Evolutionary conservation across 2,329 filamentous ascomycete genomes (phyloP).

Genomic region (Setomelanomma holmii): DNA sequence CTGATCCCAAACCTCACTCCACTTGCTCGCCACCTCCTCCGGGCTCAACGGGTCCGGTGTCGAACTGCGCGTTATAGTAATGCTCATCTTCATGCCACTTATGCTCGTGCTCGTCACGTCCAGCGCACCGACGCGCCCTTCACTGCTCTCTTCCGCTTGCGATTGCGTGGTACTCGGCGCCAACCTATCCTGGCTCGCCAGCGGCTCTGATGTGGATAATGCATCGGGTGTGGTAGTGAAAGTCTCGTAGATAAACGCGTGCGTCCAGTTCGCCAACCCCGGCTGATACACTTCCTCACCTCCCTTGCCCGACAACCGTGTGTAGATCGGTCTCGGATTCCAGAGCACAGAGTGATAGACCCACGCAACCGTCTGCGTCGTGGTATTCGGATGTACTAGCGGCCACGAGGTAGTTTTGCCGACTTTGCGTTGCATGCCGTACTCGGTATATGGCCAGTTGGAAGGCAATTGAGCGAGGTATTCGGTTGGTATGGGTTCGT

Average conservation of each 20-base stretch:
- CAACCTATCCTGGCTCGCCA: background rate
- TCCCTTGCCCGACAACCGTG: background rate
- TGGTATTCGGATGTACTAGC: slow-evolving; percentile 3
- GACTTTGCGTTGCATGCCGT: background rate
- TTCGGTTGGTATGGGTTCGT: slow-evolving; percentile 3
- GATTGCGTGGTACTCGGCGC: background rate
- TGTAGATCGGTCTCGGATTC: slow-evolving; percentile 11
- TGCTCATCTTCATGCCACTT: background rate
- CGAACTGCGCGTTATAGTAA: background rate
- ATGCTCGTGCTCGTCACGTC: background rate
- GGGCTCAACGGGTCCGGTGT: background rate
- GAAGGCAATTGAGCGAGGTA: slow-evolving; percentile 14
- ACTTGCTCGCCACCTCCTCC: background rate
- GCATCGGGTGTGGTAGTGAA: background rate
- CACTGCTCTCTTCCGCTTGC: background rate
- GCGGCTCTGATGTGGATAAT: background rate
- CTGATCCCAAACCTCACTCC: background rate
- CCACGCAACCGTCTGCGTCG: slow-evolving; percentile 8
- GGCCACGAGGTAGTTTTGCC: slow-evolving; percentile 2
- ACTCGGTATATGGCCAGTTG: slow-evolving; percentile 18
- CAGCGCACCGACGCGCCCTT: no score
- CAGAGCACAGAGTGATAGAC: slow-evolving; percentile 2
- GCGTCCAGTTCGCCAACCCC: slow-evolving; percentile 3
- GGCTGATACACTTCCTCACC: background rate
- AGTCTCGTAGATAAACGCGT: background rate